Evolutionary conservation across 1,139 yeast genomes (phyloP), one percentile per base, ranked within the genome.

Genomic region (Blastobotrys capitulatus): DNA sequence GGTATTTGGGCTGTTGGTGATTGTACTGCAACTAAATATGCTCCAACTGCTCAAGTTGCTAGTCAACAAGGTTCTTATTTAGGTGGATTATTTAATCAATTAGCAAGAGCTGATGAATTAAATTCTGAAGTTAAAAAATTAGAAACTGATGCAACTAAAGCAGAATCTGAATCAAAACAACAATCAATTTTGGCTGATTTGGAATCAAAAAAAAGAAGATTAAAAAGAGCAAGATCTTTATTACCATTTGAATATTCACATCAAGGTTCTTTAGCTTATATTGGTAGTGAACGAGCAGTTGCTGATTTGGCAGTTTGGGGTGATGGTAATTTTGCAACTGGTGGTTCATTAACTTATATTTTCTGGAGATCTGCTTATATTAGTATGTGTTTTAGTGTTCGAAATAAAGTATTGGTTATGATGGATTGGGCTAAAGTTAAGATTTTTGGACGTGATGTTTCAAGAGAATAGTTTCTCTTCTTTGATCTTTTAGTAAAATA

Each of bases 21-120:
- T 73, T 89, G 97, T 75, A 86, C 96, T 43, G 79, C 80, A 53
- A 86, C 94, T 59, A 89, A 89, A 67, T 82, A 78, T 58, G 95
- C 96, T 46, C 97, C 97, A 58, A 90, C 97, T 51, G 97, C 96
- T 44, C 97, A 90, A 76, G 97, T 89, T 53, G 97, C 97, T 42
- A 83, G 88, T 73, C 97, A 90, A 74, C 92, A 89, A 71, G 97
- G 96, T 64, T 76, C 77, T 55, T 90, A 80, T 71, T 79, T 90
- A 60, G 94, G 92, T 46, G 74, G 75, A 37, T 78, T 80, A 57
- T 84, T 90, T 69, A 78, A 78, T 69, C 80, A 76, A 61, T 72
- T 84, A 59, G 83, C 88, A 62, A 78, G 80, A 59, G 77, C 86
- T 52, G 89, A 84, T 56, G 74, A 78, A 43, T 68, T 83, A 55